Evolutionary conservation across 1,284 basidiomycete species (phyloP).

Genomic region (Cryptococcus deneoformans): DNA sequence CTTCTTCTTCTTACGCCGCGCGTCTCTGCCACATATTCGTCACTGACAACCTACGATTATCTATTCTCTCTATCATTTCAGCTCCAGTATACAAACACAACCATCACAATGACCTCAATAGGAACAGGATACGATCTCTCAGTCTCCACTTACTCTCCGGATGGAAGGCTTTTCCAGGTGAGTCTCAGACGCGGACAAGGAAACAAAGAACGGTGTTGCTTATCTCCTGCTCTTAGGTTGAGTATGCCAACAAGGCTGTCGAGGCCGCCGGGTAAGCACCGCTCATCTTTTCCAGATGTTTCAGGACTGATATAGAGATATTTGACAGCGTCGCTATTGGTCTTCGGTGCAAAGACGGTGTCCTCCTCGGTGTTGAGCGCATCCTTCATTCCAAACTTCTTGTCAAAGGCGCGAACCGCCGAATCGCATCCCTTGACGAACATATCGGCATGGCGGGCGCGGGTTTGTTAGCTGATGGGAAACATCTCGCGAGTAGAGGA

Average conservation of each 20-base stretch:
- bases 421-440: constrained; percentile 89
- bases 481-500: constrained; percentile 81
- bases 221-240: constrained; percentile 62
- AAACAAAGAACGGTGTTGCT: background rate
- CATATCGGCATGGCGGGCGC: constrained; percentile 93
- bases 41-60: background rate
- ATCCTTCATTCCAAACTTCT: constrained; percentile 96
- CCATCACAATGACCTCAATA: constrained; percentile 79
- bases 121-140: constrained; percentile 99
- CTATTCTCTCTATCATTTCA: background rate
- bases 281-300: background rate
- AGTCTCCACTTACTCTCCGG: constrained; percentile 96
- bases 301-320: background rate
- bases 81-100: background rate
- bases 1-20: background rate
- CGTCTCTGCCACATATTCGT: background rate
- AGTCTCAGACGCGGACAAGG: constrained; percentile 10
- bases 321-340: constrained; percentile 76
- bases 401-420: constrained; percentile 86
- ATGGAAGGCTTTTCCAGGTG: constrained; percentile 97
- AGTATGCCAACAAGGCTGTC: constrained; percentile 97
- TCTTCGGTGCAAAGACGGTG: constrained; percentile 86
- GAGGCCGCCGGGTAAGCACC: constrained; percentile 83
- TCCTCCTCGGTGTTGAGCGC: constrained; percentile 96
- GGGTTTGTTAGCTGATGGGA: constrained; percentile 90